These are phyloP conservation scores for Cordyceps militaris DNA, from an alignment of 2,329 filamentous ascomycete species.

Conservation along the genomic window DNA sequence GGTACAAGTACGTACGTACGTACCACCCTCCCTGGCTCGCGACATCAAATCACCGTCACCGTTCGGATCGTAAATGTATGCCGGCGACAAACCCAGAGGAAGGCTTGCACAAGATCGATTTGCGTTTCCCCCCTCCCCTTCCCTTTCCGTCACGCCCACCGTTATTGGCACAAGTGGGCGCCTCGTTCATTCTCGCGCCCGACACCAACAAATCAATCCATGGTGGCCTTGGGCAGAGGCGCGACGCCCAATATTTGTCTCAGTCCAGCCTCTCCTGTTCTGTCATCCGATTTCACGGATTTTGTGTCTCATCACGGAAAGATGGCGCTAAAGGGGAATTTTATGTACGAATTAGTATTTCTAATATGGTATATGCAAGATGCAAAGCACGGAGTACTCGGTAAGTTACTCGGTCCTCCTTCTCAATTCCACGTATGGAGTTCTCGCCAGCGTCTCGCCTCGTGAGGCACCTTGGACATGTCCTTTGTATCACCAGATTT, in stretches of 20 bases:
- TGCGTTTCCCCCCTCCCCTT: neutral
- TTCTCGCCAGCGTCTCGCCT: neutral
- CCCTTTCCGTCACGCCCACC: neutral
- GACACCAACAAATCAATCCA: too few relatives aligned
- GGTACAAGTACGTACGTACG: too few relatives aligned
- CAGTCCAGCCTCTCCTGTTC: neutral
- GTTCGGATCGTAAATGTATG: neutral
- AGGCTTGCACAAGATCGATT: neutral
- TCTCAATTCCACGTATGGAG: too few relatives aligned
- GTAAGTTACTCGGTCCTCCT: neutral
- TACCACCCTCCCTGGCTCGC: too few relatives aligned
- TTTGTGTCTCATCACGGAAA: neutral
- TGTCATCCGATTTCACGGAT: neutral
- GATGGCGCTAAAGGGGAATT: neutral
- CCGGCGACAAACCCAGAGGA: neutral
- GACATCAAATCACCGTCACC: neutral
- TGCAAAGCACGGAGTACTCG: neutral
- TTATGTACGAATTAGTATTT: neutral
- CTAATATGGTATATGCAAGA: too few relatives aligned
- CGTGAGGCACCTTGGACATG: neutral
- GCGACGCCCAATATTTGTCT: conserved; percentile 1
- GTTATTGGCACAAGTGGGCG: neutral
- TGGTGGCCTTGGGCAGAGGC: neutral
- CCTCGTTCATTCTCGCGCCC: too few relatives aligned
- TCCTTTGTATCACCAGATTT: too few relatives aligned